These are phyloP conservation scores for Chlamydomonas sp. DNA, from an alignment of 139 green algal species.

Conservation along the genomic window DNA sequence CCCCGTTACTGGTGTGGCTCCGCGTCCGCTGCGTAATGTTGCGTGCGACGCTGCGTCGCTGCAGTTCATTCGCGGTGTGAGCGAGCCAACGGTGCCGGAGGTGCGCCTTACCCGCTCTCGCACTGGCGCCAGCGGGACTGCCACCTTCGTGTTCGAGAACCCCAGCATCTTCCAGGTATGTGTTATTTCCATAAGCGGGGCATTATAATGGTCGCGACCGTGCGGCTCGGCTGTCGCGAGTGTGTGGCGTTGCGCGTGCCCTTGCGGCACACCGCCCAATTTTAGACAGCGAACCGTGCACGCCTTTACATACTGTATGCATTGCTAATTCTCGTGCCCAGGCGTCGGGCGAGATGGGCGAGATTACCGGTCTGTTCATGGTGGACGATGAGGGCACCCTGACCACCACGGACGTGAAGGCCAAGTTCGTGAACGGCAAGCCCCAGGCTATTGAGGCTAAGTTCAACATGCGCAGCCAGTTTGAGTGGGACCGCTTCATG, in stretches of 20 bases:
- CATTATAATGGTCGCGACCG: no score
- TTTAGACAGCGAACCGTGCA: background rate
- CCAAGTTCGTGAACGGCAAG: constrained; percentile 99
- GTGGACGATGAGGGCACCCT: constrained; percentile 93
- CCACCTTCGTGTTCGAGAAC: constrained; percentile 92
- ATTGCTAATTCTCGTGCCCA: background rate
- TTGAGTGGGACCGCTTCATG: constrained; percentile 97
- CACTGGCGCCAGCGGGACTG: constrained; percentile 87
- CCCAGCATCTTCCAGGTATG: constrained; percentile 91
- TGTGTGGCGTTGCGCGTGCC: background rate
- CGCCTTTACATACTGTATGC: background rate
- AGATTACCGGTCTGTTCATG: constrained; percentile 98
- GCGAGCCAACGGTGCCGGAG: constrained; percentile 92
- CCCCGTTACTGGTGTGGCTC: background rate
- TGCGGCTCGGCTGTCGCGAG: background rate
- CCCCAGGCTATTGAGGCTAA: constrained; percentile 83
- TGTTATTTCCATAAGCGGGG: no score
- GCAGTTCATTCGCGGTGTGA: constrained; percentile 94
- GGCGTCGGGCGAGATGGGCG: constrained; percentile 65
- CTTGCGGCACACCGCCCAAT: background rate
- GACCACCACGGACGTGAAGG: constrained; percentile 94
- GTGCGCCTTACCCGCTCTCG: constrained; percentile 88
- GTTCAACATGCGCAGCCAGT: constrained; percentile 76
- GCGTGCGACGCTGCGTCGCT: constrained; percentile 59
- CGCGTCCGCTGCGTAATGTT: background rate